Evolutionary conservation across 2,329 filamentous ascomycete species (phyloP), one percentile per base, ranked within the genome.

Genomic region (Tolypocladium pustulatum): DNA sequence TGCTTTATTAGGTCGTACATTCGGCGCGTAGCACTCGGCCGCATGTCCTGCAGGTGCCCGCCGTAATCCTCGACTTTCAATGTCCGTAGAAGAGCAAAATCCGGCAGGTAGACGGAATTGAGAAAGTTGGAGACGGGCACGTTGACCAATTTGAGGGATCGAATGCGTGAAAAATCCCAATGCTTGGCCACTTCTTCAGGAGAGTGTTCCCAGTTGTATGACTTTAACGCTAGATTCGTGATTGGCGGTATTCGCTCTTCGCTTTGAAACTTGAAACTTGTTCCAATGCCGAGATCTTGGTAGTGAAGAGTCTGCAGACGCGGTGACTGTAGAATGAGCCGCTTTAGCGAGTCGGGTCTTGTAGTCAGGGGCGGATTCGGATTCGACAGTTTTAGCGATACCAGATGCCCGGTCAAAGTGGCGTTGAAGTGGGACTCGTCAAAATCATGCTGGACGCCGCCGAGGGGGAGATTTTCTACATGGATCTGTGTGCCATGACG

Each of bases 161-260:
- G 65, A 34, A 81, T 69, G n/a, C 61, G 62, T 5, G 75, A 75
- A 60, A 81, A 74, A 63, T 79, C 72, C 78, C 78, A 81, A 59
- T 80, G 76, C 22, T 60, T 62, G 1, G 59, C 62, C 6, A 78
- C 76, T 4, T 73, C 72, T 3, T 71, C 66, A 0, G 63, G 54
- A 1, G 66, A 67, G 61, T 81, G 79, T 12, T 72, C 67, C 79
- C 79, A 81, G 66, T 80, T 75, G 61, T 81, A 81, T 1, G 75
- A 78, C 55, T 72, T 72, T 41, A 81, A 66, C 1, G 65, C 67
- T 4, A 81, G 67, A 9, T 76, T 71, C 25, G 63, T 64, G 6
- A 81, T 64, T 0, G 77, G 66, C 1, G 78, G 78, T 30, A 81
- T 65, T 13, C 74, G 69, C 58, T 81, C 77, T 22, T 64, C 67